Conservation (phyloP, 1,284 basidiomycete genomes). For the Termitomyces sp. region DNA sequence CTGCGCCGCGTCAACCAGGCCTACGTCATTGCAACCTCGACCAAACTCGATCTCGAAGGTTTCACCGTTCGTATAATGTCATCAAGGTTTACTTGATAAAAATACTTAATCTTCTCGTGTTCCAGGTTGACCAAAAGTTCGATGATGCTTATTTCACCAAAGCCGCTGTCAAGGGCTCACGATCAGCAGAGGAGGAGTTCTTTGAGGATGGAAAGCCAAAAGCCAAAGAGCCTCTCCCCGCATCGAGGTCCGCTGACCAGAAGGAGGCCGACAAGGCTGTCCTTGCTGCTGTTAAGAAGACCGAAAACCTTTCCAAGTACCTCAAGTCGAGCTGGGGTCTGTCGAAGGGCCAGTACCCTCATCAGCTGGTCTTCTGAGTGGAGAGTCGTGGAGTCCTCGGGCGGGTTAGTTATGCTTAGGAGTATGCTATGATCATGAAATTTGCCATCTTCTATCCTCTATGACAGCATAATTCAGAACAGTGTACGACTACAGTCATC, state of each 20-base stretch:
- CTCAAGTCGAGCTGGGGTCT: conserved; percentile 92
- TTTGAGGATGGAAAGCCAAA: conserved; percentile 93
- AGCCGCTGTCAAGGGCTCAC: conserved; percentile 60
- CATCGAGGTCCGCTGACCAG: conserved; percentile 89
- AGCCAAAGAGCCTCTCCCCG: conserved; percentile 87
- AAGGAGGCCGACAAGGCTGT: conserved; percentile 88
- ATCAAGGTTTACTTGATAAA: conserved; percentile 7
- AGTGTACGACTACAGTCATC: neutral
- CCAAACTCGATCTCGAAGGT: conserved; percentile 83
- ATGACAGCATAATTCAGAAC: conserved; percentile 12
- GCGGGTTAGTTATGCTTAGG: conserved; percentile 19
- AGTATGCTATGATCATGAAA: conserved; percentile 29
- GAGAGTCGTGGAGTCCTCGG: conserved; percentile 29
- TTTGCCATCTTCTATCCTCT: conserved; percentile 15
- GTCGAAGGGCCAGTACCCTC: conserved; percentile 92
- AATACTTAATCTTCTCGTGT: conserved; percentile 9
- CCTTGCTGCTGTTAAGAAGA: conserved; percentile 87
- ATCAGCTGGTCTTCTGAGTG: conserved; percentile 79
- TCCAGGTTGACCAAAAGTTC: conserved; percentile 81
- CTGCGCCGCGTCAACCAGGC: conserved; percentile 98
- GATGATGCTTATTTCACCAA: conserved; percentile 96
- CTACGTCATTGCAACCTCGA: conserved; percentile 98
- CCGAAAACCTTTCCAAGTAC: conserved; percentile 91
- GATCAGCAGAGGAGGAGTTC: conserved; percentile 92
- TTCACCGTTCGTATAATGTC: conserved; percentile 56